Evolutionary conservation across 306 rosid genomes (phyloP).

Genomic region (Corylus americana): DNA sequence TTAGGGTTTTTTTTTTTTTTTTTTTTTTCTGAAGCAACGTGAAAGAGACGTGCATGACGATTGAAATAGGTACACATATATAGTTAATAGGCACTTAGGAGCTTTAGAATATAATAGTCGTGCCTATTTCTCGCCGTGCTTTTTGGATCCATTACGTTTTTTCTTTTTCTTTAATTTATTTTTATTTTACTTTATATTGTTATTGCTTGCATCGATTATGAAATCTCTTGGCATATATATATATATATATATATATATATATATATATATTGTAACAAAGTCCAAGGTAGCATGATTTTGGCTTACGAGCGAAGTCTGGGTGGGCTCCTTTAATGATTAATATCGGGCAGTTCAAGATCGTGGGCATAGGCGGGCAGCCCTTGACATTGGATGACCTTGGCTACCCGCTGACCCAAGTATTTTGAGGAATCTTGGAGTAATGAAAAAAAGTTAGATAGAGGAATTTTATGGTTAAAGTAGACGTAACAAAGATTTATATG

Average conservation of each 20-base stretch:
- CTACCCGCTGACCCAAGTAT: slow-evolving; percentile 60
- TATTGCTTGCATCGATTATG: slow-evolving; percentile 13
- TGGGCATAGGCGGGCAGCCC: slow-evolving; percentile 59
- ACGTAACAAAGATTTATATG: slow-evolving; percentile 66
- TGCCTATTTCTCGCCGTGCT: slow-evolving; percentile 70
- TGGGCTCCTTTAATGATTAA: slow-evolving; percentile 72
- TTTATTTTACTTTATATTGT: neutral
- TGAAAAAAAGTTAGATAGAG: slow-evolving; percentile 36
- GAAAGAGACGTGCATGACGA: slow-evolving; percentile 81
- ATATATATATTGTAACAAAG: slow-evolving; percentile 37
- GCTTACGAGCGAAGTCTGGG: slow-evolving; percentile 78
- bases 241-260: slow-evolving; percentile 8
- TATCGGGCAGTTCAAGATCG: slow-evolving; percentile 54
- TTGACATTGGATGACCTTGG: slow-evolving; percentile 11
- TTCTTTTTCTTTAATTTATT: neutral
- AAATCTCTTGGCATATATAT: slow-evolving; percentile 3
- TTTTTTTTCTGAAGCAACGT: slow-evolving; percentile 43
- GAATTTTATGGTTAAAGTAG: slow-evolving; percentile 66
- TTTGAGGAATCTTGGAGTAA: slow-evolving; percentile 38
- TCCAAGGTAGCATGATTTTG: slow-evolving; percentile 71
- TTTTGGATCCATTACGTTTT: slow-evolving; percentile 59
- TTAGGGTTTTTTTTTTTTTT: slow-evolving; percentile 41
- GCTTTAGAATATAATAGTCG: neutral
- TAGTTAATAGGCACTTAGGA: slow-evolving; percentile 13
- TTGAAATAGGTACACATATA: slow-evolving; percentile 4